Percentiles rank a stretch among this genome's conserved stretches.
Evolutionary conservation across 2,329 filamentous ascomycete genomes (phyloP).

Genomic region (Aspergillus chevalieri): DNA sequence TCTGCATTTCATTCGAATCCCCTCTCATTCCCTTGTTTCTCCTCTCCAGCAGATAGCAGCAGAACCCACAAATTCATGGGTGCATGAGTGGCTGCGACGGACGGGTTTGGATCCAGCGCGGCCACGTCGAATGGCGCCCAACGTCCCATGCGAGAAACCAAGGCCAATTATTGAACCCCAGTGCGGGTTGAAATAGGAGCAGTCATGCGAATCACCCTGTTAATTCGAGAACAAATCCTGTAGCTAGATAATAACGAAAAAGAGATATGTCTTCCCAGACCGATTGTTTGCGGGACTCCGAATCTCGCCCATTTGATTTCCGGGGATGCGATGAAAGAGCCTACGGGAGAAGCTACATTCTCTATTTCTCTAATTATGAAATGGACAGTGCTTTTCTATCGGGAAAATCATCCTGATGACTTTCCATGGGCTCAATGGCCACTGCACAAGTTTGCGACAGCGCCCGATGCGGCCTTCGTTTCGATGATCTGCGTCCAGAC

Average conservation of each 20-base stretch:
- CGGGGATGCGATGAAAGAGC: too few relatives aligned
- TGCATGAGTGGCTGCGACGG: slow-evolving; percentile 14
- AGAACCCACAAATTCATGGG: slow-evolving; percentile 7
- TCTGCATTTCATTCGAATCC: background rate
- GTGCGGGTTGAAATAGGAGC: background rate
- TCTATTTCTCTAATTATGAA: too few relatives aligned
- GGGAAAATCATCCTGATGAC: background rate
- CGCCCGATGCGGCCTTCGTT: slow-evolving; percentile 19
- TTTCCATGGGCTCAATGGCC: background rate
- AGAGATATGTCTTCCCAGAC: too few relatives aligned
- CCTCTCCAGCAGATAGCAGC: background rate
- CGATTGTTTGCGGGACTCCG: too few relatives aligned
- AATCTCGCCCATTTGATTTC: too few relatives aligned
- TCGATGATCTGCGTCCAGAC: slow-evolving; percentile 23
- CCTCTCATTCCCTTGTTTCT: background rate
- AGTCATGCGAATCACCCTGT: background rate
- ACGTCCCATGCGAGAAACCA: slow-evolving; percentile 2
- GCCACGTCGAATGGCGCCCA: slow-evolving; percentile 27
- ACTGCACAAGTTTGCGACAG: slow-evolving; percentile 10
- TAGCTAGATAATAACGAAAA: too few relatives aligned
- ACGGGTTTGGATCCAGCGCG: slow-evolving; percentile 17
- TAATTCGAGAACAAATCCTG: background rate
- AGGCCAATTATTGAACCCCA: background rate
- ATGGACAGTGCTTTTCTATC: background rate
- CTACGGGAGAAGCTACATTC: too few relatives aligned